These are phyloP conservation scores for Asterochloris sp. DNA, from an alignment of 139 green algal species.

Conservation along the genomic window DNA sequence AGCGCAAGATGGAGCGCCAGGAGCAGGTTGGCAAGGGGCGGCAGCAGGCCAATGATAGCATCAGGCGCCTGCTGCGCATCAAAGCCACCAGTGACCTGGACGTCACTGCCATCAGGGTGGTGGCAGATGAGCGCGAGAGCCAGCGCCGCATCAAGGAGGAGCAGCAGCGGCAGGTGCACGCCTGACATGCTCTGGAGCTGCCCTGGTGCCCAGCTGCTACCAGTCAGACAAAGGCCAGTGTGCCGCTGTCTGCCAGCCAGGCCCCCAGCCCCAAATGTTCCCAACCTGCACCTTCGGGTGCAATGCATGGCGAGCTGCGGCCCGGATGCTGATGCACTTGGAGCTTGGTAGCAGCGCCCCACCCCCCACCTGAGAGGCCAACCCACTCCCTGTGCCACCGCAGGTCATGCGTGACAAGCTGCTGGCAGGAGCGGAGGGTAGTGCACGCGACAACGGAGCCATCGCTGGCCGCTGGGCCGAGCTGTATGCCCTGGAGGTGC, in stretches of 20 bases:
- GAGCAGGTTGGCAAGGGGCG: conserved; percentile 44
- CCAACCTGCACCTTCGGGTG: no score
- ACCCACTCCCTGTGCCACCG: background rate
- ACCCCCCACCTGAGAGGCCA: no score
- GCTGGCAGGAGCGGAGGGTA: conserved; percentile 69
- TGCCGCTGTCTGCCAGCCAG: no score
- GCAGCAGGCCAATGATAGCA: conserved; percentile 68
- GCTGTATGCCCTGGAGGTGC: conserved; percentile 38
- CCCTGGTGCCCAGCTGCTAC: no score
- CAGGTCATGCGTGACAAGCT: conserved; percentile 69
- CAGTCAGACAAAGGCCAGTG: no score
- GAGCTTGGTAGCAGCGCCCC: no score
- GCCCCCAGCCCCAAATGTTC: no score
- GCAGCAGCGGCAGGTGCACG: conserved; percentile 47
- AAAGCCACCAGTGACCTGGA: conserved; percentile 50
- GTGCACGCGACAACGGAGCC: conserved; percentile 60
- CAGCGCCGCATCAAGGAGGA: conserved; percentile 56
- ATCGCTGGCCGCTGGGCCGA: conserved; percentile 69
- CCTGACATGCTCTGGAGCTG: no score
- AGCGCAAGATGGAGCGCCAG: conserved; percentile 1
- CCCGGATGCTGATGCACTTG: no score
- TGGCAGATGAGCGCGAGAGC: conserved; percentile 56
- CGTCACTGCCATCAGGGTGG: conserved; percentile 55
- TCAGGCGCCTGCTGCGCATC: conserved; percentile 48
- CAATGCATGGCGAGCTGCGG: no score